These are phyloP conservation scores for Pneumocystis wakefieldiae DNA, from an alignment of 1,139 yeast species.

Conservation along the genomic window DNA sequence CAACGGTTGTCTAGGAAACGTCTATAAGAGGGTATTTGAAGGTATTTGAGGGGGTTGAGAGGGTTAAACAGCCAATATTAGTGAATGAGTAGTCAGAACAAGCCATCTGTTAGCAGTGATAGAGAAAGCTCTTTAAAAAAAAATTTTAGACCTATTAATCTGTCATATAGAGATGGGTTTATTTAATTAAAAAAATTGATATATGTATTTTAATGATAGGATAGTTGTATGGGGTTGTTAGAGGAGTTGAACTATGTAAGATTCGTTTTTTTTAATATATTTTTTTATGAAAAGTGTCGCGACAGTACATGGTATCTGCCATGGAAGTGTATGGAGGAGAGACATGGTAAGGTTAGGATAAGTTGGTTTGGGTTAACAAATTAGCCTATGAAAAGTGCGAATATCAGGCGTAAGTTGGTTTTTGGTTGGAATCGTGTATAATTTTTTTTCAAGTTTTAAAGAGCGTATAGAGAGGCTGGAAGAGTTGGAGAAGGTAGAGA, in stretches of 20 bases:
- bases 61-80: too few relatives aligned
- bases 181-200: neutral
- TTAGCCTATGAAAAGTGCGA: neutral
- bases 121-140: neutral
- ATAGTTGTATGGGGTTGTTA: neutral
- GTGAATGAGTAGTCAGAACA: too few relatives aligned
- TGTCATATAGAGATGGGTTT: neutral
- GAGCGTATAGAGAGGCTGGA: neutral
- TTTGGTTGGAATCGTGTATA: neutral
- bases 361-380: neutral
- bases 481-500: neutral
- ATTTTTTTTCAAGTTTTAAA: neutral
- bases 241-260: neutral
- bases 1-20: neutral
- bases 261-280: neutral
- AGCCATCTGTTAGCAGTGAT: too few relatives aligned
- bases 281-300: neutral
- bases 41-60: too few relatives aligned
- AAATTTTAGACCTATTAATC: neutral
- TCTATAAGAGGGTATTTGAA: neutral
- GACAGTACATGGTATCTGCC: neutral
- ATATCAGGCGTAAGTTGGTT: neutral
- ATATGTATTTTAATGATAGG: neutral
- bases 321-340: neutral
- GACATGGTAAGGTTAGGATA: neutral